Conservation (phyloP, 2,329 filamentous ascomycete genomes). For the Paecilomyces dactylethromorphus region DNA sequence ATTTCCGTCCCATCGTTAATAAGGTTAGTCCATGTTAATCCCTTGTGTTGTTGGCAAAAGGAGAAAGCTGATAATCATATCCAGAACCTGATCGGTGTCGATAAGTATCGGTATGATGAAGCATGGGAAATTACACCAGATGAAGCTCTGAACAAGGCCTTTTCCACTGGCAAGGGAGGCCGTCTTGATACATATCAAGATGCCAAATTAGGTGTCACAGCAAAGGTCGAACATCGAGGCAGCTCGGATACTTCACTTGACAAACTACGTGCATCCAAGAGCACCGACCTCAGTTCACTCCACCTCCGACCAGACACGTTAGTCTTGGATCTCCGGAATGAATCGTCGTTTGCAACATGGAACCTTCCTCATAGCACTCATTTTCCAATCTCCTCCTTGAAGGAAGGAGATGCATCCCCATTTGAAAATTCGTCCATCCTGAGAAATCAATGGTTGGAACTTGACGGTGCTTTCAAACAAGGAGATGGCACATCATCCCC, state of each 20-base stretch:
- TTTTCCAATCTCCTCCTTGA: constrained; percentile 18
- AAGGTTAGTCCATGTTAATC: constrained; percentile 22
- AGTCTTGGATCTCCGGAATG: neutral
- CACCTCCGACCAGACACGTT: neutral
- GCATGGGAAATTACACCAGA: constrained; percentile 45
- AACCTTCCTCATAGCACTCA: constrained; percentile 13
- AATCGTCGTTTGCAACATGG: neutral
- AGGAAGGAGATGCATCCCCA: constrained; percentile 19
- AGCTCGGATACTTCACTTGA: neutral
- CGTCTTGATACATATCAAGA: constrained; percentile 8
- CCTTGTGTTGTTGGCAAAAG: neutral
- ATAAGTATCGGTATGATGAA: constrained; percentile 51
- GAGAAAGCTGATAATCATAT: constrained; percentile 2
- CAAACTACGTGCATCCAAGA: neutral
- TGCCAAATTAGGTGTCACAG: constrained; percentile 3
- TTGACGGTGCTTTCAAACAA: constrained; percentile 39
- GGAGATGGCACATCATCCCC: constrained; percentile 7
- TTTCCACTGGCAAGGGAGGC: constrained; percentile 12
- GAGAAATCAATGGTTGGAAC: constrained; percentile 40
- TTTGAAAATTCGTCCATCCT: constrained; percentile 42
- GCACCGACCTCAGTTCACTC: neutral
- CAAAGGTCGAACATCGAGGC: neutral
- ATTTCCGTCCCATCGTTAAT: constrained; percentile 47
- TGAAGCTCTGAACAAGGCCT: constrained; percentile 34
- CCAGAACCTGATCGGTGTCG: constrained; percentile 43